Percentiles rank a stretch among this genome's conserved stretches.
Evolutionary conservation across 176 grass and related monocot species (phyloP).

Genomic region (Rhipidocladum racemiflorum): DNA sequence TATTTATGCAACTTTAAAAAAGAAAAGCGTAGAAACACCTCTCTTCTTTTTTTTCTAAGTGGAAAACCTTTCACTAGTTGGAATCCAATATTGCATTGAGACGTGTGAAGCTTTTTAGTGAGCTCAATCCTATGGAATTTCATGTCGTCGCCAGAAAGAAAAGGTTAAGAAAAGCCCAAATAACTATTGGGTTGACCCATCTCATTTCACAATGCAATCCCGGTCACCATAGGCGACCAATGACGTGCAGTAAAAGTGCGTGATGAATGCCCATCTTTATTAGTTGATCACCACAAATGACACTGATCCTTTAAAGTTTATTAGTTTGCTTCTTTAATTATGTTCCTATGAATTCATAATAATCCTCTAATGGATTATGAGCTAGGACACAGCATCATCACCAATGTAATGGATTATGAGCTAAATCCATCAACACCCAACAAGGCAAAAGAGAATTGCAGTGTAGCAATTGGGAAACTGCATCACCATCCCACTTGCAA

Average conservation of each 20-base stretch:
- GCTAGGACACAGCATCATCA: neutral
- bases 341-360: neutral
- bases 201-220: neutral
- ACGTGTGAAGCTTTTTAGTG: neutral
- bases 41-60: too few species aligned
- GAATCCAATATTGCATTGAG: neutral
- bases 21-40: too few species aligned
- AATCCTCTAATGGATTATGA: neutral
- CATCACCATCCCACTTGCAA: conserved; percentile 13
- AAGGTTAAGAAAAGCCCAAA: neutral
- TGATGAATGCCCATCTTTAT: neutral
- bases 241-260: neutral
- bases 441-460: neutral
- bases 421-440: conserved; percentile 11
- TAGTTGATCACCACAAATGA: conserved; percentile 1
- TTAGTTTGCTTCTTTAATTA: neutral
- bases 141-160: neutral
- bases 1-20: too few species aligned
- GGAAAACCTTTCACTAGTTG: too few species aligned
- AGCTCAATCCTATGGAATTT: too few species aligned
- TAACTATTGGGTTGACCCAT: neutral
- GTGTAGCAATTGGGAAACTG: conserved; percentile 20
- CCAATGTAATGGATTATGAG: conserved; percentile 10
- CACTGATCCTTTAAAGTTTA: neutral
- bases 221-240: neutral